Percentiles rank a stretch among this genome's conserved stretches.
Evolutionary conservation across 805 yeast genomes (phyloP).

Genomic region (Lipomyces mesembrius): DNA sequence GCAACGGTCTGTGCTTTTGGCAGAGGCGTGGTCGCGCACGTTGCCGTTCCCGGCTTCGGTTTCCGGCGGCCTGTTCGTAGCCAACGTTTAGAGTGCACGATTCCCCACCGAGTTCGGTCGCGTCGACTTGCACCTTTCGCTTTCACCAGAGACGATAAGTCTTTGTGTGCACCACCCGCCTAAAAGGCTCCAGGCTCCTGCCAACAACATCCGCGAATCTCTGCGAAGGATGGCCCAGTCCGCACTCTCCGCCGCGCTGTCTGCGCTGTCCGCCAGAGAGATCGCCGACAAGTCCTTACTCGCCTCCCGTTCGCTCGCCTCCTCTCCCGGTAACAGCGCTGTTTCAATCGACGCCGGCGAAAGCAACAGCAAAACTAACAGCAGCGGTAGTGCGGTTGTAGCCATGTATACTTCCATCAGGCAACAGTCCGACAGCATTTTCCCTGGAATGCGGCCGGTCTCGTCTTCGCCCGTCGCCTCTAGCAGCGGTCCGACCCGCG

Average conservation of each 20-base stretch:
- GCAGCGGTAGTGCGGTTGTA: constrained; percentile 22
- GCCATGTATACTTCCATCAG: constrained; percentile 10
- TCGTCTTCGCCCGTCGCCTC: background rate
- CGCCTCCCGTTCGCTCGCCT: background rate
- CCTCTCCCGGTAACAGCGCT: background rate
- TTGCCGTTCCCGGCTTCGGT: background rate
- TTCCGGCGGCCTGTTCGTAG: background rate
- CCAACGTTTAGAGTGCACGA: background rate
- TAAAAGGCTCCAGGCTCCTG: background rate
- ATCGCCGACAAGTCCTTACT: background rate
- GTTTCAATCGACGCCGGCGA: background rate
- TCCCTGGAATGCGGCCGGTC: background rate
- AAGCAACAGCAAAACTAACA: constrained; percentile 1
- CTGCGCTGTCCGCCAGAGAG: constrained; percentile 16
- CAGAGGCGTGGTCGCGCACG: background rate
- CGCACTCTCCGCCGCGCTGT: constrained; percentile 34
- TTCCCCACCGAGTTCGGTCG: background rate
- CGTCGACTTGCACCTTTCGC: background rate
- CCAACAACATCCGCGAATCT: background rate
- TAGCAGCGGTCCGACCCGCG: background rate
- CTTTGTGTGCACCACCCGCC: too few relatives aligned
- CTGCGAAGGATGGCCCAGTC: constrained; percentile 28
- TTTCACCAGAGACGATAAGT: background rate
- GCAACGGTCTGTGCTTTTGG: too few relatives aligned
- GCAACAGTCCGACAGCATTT: constrained; percentile 5